Base-by-base conservation (phyloP, 148 eudicot species). In the Cornus florida region DNA sequence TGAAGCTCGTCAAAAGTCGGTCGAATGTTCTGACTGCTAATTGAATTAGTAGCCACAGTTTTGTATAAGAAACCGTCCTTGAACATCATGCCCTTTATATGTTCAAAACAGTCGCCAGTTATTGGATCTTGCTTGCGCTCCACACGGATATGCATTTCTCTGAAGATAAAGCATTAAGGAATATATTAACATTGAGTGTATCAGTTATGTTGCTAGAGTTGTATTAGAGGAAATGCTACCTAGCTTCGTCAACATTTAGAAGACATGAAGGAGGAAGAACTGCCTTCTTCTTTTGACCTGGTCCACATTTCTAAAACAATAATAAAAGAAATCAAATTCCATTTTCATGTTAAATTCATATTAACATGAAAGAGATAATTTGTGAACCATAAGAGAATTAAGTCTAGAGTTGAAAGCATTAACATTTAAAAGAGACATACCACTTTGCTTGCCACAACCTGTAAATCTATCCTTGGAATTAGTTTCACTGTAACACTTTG, bases 1-100 rank as follows among this genome's bases (percentile, higher is more conserved):
- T 96, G 98, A 41, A 96, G 85, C 84, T 96, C 99, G 84, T 93
- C 99, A 86, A 96, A 92, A 66, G 94, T 91, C 20, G 99, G 99
- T 24, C 92, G 95, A 79, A 93, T 91, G 75, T 87, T 91, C 83
- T 89, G 92, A 20, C 88, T 84, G 82, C 94, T 88, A 28, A 96
- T 87, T 4, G 99, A 89, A 77, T 93, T 96, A 90, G 91, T 83
- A 56, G 99, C 90, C 23, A 93, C 95, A 68, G 79, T 83, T 28
- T 28, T 28, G 28, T 28, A 28, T 28, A 28, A 87, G 93, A 93
- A 75, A 90, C 91, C 90, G 70, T 83, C 86, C 71, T 93, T 97
- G 85, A 86, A 91, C 83, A 91, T 91, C 78, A 92, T 98, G 46
- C 97, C 97, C 35, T 93, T 90, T 83, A 89, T 85, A 78, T 28